phyloP scores from a whole-genome alignment of 208 protist genomes.

The Wallacemonas sp. region DNA sequence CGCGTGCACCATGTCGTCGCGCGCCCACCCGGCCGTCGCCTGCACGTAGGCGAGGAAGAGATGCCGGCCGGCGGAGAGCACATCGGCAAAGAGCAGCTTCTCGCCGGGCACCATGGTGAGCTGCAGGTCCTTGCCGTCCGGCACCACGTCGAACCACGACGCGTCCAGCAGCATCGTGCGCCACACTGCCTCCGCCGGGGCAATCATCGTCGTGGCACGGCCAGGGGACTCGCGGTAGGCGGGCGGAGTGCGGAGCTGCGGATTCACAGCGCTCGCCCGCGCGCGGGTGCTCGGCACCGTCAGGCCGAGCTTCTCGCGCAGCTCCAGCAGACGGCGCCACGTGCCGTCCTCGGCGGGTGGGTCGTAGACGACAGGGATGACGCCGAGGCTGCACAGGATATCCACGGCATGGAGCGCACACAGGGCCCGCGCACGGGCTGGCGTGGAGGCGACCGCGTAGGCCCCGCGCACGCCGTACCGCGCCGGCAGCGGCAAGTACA shows the following conservation, averaged over 20 bases:
- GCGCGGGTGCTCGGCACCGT: constrained; percentile 32
- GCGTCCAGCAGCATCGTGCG: constrained; percentile 54
- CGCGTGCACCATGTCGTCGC: neutral
- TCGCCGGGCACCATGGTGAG: neutral
- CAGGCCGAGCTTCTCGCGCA: constrained; percentile 53
- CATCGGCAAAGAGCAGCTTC: neutral
- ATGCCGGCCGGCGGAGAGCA: constrained; percentile 6
- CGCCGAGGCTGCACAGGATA: constrained; percentile 56
- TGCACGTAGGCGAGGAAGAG: constrained; percentile 35
- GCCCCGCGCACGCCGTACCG: constrained; percentile 66
- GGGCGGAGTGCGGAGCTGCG: constrained; percentile 50
- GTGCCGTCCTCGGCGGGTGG: constrained; percentile 14
- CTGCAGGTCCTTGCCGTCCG: constrained; percentile 19
- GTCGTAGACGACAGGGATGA: constrained; percentile 36
- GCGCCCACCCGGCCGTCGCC: constrained; percentile 17
- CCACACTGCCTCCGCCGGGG: constrained; percentile 52
- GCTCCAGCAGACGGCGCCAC: constrained; percentile 43
- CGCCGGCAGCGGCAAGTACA: constrained; percentile 73
- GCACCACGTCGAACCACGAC: constrained; percentile 54
- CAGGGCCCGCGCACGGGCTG: constrained; percentile 26
- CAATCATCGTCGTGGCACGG: constrained; percentile 19
- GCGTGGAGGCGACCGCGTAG: constrained; percentile 49
- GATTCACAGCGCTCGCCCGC: constrained; percentile 10
- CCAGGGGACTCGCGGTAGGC: constrained; percentile 46
- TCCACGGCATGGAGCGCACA: constrained; percentile 64